These are phyloP conservation scores for Triticum aestivum DNA, from an alignment of 176 grass and related monocot species.

Conservation along the genomic window DNA sequence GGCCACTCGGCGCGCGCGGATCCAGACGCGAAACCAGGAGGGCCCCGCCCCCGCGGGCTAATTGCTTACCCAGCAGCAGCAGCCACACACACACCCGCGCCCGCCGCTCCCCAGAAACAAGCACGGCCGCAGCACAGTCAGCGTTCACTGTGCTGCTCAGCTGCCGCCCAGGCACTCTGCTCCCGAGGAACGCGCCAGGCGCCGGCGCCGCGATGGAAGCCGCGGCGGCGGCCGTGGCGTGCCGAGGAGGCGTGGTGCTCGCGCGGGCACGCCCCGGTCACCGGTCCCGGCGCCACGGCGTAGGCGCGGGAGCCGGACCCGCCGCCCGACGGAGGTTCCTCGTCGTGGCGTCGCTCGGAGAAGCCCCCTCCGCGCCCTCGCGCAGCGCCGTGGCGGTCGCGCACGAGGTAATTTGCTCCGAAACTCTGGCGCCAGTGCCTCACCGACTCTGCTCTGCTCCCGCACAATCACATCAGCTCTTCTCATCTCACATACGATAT, in stretches of 20 bases:
- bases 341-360: conserved; percentile 33
- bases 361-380: conserved; percentile 1
- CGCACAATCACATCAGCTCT: too few species aligned
- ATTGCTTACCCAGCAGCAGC: neutral
- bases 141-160: neutral
- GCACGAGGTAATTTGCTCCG: conserved; percentile 7
- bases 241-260: conserved; percentile 30
- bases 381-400: neutral
- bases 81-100: neutral
- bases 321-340: neutral
- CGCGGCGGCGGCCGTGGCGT: conserved; percentile 31
- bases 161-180: neutral
- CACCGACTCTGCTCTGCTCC: too few species aligned
- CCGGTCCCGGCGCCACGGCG: neutral
- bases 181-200: neutral
- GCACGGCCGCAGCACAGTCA: neutral
- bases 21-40: conserved; percentile 35
- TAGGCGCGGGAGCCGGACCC: neutral
- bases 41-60: conserved; percentile 15
- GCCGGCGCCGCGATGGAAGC: conserved; percentile 19
- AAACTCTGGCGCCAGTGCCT: neutral
- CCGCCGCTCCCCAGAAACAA: neutral
- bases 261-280: neutral
- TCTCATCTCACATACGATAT: too few species aligned
- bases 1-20: conserved; percentile 5